Evolutionary conservation across 331 rosid genomes (phyloP).

Genomic region (Quercus phellos): DNA sequence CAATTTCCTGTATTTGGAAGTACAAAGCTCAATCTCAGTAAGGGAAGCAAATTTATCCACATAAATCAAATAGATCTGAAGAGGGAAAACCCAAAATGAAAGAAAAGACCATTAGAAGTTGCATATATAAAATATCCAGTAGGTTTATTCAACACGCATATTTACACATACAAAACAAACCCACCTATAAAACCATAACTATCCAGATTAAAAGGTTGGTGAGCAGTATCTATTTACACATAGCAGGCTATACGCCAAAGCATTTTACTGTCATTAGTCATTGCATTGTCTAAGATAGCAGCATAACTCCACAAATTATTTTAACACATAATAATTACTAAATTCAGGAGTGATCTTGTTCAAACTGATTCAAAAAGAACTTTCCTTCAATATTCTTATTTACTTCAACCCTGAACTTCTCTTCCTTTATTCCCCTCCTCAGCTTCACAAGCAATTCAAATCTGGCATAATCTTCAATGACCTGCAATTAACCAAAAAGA

Average conservation of each 20-base stretch:
- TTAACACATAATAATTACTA: background rate
- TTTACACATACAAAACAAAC: background rate
- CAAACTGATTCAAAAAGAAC: slow-evolving; percentile 22
- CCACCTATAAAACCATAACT: background rate
- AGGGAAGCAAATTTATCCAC: background rate
- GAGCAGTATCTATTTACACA: background rate
- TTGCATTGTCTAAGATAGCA: background rate
- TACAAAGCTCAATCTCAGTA: background rate
- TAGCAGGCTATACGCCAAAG: background rate
- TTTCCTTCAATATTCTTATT: slow-evolving; percentile 25
- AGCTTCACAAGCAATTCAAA: slow-evolving; percentile 36
- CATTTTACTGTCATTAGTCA: background rate
- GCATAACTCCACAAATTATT: background rate
- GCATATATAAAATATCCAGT: background rate
- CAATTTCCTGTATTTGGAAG: background rate
- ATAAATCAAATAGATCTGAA: no score
- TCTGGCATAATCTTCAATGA: slow-evolving; percentile 39
- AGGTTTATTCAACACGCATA: background rate
- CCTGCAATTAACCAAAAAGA: slow-evolving; percentile 28
- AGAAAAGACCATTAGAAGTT: background rate
- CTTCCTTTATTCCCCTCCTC: slow-evolving; percentile 28
- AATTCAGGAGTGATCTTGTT: slow-evolving; percentile 24
- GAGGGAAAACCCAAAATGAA: background rate
- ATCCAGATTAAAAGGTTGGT: background rate
- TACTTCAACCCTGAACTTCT: slow-evolving; percentile 32